Base-by-base conservation (phyloP, 1,284 basidiomycete genomes). In the Erythrobasidium hasegawianum region DNA sequence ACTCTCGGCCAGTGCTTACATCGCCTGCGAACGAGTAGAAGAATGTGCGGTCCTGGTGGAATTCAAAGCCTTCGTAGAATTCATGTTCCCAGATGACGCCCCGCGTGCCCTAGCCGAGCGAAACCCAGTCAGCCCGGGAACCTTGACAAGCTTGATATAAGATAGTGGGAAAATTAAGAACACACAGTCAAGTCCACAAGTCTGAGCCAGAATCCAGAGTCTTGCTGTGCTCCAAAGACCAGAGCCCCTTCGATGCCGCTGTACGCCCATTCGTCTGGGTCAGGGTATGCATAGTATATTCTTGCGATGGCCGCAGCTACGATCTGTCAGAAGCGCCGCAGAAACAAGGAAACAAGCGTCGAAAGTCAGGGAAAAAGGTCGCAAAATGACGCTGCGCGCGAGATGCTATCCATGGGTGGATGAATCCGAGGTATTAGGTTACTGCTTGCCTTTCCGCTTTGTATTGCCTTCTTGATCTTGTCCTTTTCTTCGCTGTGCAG, bases 41-140 rank as follows among this genome's bases (percentile, higher is more conserved):
- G 83, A 88, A 96, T 1, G 88, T 84, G 70, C 93, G 83, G 76
- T 97, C 95, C 75, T 89, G 84, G 75, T 86, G 83, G 77, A 92
- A 92, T 68, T 88, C 85, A 70, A 96, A 86, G 50, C 86, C 86
- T 41, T 89, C 84, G 71, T 94, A 96, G 1, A 97, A 78, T 76
- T 96, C 93, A 73, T 97, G 90, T 70, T 93, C 87, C 95, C 95
- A 98, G 49, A 94, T 85, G 29, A 94, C 83, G 10, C 92, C 93
- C 57, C 90, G 80, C 1, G 88, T 90, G 13, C 90, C 89, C 74
- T 81, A 38, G 29, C 50, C 26, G 22, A 43, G 40, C 53, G 10
- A 64, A 20, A 38, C 24, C 43, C 47, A 67, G n/a, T n/a, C n/a
- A n/a, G n/a, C n/a, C n/a, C n/a, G n/a, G n/a, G n/a, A n/a, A n/a